Percentiles rank a stretch among this genome's conserved stretches.
Evolutionary conservation across 768 basidiomycete genomes (phyloP).

Genomic region (Holtermannia corniformis): DNA sequence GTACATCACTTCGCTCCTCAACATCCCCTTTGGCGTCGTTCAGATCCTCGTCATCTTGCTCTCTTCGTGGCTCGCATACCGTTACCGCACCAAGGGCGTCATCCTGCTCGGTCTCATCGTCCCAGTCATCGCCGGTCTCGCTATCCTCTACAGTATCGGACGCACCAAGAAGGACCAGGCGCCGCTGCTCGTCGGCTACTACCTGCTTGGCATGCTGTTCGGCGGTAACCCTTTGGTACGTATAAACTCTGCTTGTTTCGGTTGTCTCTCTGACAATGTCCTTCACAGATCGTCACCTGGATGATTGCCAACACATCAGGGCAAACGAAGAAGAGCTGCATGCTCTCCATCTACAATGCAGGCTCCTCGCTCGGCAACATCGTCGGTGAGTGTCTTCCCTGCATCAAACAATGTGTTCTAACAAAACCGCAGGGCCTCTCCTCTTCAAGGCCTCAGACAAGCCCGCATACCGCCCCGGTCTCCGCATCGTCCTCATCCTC

Average conservation of each 20-base stretch:
- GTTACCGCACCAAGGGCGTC: slow-evolving; percentile 24
- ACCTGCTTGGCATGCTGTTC: slow-evolving; percentile 37
- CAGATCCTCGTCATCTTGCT: slow-evolving; percentile 29
- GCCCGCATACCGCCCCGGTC: slow-evolving; percentile 28
- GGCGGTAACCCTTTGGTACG: slow-evolving; percentile 32
- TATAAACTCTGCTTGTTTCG: neutral
- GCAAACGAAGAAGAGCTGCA: slow-evolving; percentile 24
- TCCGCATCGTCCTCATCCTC: slow-evolving; percentile 28
- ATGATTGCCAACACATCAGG: slow-evolving; percentile 39
- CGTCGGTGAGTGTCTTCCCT: too few relatives aligned
- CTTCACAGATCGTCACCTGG: slow-evolving; percentile 29
- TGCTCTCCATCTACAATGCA: slow-evolving; percentile 27
- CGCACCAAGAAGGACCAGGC: slow-evolving; percentile 11
- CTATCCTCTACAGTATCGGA: slow-evolving; percentile 24
- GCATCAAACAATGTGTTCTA: too few relatives aligned
- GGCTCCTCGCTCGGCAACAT: slow-evolving; percentile 32
- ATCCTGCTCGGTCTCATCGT: slow-evolving; percentile 20
- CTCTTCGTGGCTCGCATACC: slow-evolving; percentile 21
- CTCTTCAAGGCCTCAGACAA: slow-evolving; percentile 34
- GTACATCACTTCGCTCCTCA: slow-evolving; percentile 19
- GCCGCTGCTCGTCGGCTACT: slow-evolving; percentile 36
- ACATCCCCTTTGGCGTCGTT: slow-evolving; percentile 32
- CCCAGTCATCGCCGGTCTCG: slow-evolving; percentile 28
- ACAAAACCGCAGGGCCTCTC: too few relatives aligned
- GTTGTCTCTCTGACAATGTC: neutral